Percentiles rank a stretch among this genome's conserved stretches.
phyloP scores from a whole-genome alignment of 805 yeast species.

The Ogataea corticis region DNA sequence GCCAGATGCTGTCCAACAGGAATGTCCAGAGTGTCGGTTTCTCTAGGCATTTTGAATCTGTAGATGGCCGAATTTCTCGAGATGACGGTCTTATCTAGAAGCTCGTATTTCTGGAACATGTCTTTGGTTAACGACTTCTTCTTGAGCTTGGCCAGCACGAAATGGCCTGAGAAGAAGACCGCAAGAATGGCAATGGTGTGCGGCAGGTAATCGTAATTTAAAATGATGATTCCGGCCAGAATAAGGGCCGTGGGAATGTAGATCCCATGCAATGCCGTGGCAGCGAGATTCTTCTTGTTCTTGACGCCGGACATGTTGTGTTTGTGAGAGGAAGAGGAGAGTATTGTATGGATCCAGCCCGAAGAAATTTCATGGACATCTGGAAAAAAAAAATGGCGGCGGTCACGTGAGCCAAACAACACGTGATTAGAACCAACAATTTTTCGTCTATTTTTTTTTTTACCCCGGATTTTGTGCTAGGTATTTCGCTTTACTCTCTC shows the following conservation, averaged over 20 bases:
- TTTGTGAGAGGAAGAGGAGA: too few species aligned
- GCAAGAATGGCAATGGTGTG: conserved; percentile 41
- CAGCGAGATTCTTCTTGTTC: conserved; percentile 48
- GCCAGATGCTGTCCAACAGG: conserved; percentile 80
- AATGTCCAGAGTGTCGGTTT: conserved; percentile 59
- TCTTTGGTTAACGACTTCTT: conserved; percentile 45
- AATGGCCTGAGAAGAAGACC: conserved; percentile 38
- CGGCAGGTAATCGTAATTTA: conserved; percentile 52
- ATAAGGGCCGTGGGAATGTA: conserved; percentile 67
- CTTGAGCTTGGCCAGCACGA: conserved; percentile 37
- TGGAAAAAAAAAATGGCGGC: too few species aligned
- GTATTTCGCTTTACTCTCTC: too few species aligned
- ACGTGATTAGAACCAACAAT: background rate
- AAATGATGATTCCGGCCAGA: conserved; percentile 57
- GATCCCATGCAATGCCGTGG: conserved; percentile 74
- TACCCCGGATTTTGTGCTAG: too few species aligned
- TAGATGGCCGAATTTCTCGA: conserved; percentile 73
- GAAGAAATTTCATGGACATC: too few species aligned
- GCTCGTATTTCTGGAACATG: conserved; percentile 65
- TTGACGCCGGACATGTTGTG: conserved; percentile 1
- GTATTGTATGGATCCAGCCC: too few species aligned
- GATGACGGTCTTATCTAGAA: conserved; percentile 71
- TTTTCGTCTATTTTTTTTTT: too few species aligned
- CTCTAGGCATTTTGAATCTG: conserved; percentile 63
- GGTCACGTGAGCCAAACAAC: too few species aligned